Conservation (phyloP, 352 stramenopile genomes). For the Pythium folliculosum region DNA sequence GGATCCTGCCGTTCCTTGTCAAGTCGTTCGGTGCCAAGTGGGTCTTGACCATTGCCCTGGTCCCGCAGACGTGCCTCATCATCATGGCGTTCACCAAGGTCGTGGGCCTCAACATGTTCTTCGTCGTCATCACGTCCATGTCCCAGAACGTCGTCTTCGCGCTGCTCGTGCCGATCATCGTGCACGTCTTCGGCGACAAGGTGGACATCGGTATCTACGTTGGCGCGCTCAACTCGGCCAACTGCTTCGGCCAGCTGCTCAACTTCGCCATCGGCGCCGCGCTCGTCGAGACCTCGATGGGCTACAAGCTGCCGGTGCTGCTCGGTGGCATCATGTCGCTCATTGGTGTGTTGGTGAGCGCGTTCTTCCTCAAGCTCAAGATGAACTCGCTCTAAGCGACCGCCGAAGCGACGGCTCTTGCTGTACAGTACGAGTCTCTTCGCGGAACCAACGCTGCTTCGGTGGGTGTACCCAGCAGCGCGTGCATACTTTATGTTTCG, state of each 20-base stretch:
- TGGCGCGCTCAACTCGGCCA: conserved; percentile 74
- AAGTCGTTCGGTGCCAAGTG: conserved; percentile 36
- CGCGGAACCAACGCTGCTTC: no score
- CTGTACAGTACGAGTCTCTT: no score
- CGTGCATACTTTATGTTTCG: no score
- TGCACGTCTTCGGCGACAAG: conserved; percentile 57
- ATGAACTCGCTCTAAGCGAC: conserved; percentile 67
- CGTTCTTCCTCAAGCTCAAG: conserved; percentile 60
- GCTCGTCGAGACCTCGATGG: conserved; percentile 59
- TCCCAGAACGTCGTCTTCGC: conserved; percentile 62
- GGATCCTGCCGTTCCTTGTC: conserved; percentile 43
- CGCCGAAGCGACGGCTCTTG: no score
- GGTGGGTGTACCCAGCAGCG: no score
- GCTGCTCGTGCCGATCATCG: conserved; percentile 69
- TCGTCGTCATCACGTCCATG: conserved; percentile 48
- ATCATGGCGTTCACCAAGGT: conserved; percentile 45
- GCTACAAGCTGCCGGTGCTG: conserved; percentile 58
- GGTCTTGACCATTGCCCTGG: conserved; percentile 27
- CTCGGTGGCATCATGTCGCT: conserved; percentile 59
- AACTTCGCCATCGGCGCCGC: conserved; percentile 60
- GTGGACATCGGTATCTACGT: conserved; percentile 69
- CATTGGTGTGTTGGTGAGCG: conserved; percentile 48
- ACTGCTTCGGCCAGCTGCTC: conserved; percentile 67
- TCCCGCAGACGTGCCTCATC: conserved; percentile 53
- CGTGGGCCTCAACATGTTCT: conserved; percentile 39